A percentile compares a stretch with the other conserved stretches of the same genome.
These are phyloP conservation scores for Podochytrium sp. DNA, from an alignment of 192 early-diverging fungal species.

Conservation along the genomic window DNA sequence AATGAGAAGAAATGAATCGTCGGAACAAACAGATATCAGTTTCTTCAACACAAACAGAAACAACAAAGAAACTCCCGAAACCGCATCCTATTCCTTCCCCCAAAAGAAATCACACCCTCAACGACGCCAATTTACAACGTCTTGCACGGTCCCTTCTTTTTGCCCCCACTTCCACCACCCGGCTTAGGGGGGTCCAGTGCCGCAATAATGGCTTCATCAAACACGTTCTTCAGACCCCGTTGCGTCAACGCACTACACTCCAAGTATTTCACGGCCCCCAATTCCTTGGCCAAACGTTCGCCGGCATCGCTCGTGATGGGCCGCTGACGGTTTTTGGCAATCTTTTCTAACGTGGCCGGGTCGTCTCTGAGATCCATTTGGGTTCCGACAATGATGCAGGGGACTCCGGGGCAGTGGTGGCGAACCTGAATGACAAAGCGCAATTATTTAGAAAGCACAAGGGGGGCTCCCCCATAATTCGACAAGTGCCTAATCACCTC, in stretches of 20 bases:
- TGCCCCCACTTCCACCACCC: background rate
- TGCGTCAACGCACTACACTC: constrained; percentile 93
- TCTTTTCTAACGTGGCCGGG: constrained; percentile 74
- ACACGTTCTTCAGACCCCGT: constrained; percentile 93
- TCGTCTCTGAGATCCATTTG: constrained; percentile 91
- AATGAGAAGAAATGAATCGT: background rate
- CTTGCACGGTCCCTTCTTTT: constrained; percentile 18
- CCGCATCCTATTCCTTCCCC: background rate
- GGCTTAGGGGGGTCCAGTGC: constrained; percentile 82
- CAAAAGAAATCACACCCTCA: too few species aligned
- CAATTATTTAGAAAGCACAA: background rate
- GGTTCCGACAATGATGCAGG: constrained; percentile 93
- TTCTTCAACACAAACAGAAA: background rate
- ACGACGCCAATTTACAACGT: constrained; percentile 12
- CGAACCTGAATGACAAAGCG: constrained; percentile 56
- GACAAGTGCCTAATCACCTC: constrained; percentile 61
- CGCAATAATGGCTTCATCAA: constrained; percentile 96
- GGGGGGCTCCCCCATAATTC: background rate
- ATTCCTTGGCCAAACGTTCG: constrained; percentile 79
- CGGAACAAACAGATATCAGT: background rate
- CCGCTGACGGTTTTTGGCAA: constrained; percentile 79
- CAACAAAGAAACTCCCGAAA: background rate
- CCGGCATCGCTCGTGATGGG: constrained; percentile 81
- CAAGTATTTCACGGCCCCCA: constrained; percentile 90
- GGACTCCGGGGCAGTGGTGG: constrained; percentile 94